Conservation (phyloP, 352 stramenopile genomes). For the Phytopythium oedochilum region DNA sequence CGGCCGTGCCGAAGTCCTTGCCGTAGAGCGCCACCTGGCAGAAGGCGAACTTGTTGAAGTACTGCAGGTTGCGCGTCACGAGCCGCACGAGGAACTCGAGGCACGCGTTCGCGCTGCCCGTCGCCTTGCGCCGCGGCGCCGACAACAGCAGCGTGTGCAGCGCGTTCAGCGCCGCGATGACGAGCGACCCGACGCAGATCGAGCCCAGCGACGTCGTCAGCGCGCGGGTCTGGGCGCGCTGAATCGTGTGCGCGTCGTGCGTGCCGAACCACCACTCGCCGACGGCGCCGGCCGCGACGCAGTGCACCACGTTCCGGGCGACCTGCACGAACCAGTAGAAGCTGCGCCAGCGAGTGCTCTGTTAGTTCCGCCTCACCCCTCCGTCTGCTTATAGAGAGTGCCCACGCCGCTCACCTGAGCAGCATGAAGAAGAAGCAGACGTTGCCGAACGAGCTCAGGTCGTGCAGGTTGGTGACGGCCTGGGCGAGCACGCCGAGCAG, state of each 20-base stretch:
- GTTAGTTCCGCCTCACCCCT: background rate
- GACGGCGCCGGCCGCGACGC: conserved; percentile 68
- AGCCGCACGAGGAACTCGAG: conserved; percentile 77
- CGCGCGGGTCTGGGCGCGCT: conserved; percentile 55
- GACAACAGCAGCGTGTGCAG: conserved; percentile 67
- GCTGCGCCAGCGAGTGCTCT: conserved; percentile 18
- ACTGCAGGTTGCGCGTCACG: conserved; percentile 67
- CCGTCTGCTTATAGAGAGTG: background rate
- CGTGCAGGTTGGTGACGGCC: conserved; percentile 36
- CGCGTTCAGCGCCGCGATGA: conserved; percentile 64
- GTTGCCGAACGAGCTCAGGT: conserved; percentile 64
- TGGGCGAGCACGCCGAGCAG: conserved; percentile 72
- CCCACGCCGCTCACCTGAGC: conserved; percentile 49
- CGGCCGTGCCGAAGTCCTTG: conserved; percentile 72
- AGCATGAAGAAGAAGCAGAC: conserved; percentile 83
- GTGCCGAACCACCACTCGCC: conserved; percentile 85
- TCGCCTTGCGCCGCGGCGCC: conserved; percentile 55
- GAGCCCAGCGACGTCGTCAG: conserved; percentile 76
- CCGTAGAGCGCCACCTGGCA: conserved; percentile 85
- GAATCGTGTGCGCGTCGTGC: conserved; percentile 68
- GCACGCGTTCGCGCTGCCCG: conserved; percentile 64
- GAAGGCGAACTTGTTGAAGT: conserved; percentile 89
- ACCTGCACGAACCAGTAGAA: conserved; percentile 86
- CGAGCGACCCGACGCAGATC: conserved; percentile 79
- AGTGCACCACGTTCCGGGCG: conserved; percentile 84